Evolutionary conservation across 805 yeast species (phyloP).

Genomic region (Cyberlindnera amylophila): DNA sequence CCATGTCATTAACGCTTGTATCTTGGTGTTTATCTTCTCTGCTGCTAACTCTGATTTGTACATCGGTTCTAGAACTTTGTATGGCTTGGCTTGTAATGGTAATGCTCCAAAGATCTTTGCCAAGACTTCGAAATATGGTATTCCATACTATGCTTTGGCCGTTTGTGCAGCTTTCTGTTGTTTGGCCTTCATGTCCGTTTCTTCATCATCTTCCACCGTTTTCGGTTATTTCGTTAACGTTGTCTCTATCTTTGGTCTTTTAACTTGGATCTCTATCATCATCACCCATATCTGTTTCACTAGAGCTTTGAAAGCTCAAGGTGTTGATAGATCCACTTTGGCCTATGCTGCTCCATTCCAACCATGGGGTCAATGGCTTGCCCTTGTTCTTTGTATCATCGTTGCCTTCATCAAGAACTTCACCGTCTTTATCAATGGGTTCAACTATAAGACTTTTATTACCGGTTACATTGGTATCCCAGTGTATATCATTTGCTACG

Average conservation of each 20-base stretch:
- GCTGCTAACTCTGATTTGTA: conserved; percentile 80
- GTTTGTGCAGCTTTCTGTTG: conserved; percentile 50
- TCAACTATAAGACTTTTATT: conserved; percentile 63
- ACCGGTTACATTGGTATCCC: conserved; percentile 70
- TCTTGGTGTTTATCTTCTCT: conserved; percentile 71
- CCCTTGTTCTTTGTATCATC: conserved; percentile 49
- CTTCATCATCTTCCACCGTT: conserved; percentile 50
- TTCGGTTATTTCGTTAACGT: conserved; percentile 72
- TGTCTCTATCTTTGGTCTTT: conserved; percentile 69
- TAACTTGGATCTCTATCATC: conserved; percentile 72
- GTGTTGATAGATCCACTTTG: conserved; percentile 40
- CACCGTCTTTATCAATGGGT: conserved; percentile 62
- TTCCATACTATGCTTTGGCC: conserved; percentile 57
- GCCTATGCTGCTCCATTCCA: conserved; percentile 64
- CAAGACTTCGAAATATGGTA: conserved; percentile 52
- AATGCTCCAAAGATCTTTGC: conserved; percentile 50
- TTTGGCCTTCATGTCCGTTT: conserved; percentile 68
- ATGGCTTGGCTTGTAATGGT: conserved; percentile 68
- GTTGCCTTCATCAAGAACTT: conserved; percentile 66
- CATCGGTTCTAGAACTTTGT: conserved; percentile 71
- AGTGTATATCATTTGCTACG: conserved; percentile 48
- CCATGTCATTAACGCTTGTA: conserved; percentile 73
- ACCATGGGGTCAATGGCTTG: conserved; percentile 63
- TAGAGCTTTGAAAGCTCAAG: conserved; percentile 65
- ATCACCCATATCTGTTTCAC: conserved; percentile 64